Evolutionary conservation across 371 early-diverging fungal species (phyloP), one percentile per base, ranked within the genome.

Genomic region (Apophysomyces sp.): DNA sequence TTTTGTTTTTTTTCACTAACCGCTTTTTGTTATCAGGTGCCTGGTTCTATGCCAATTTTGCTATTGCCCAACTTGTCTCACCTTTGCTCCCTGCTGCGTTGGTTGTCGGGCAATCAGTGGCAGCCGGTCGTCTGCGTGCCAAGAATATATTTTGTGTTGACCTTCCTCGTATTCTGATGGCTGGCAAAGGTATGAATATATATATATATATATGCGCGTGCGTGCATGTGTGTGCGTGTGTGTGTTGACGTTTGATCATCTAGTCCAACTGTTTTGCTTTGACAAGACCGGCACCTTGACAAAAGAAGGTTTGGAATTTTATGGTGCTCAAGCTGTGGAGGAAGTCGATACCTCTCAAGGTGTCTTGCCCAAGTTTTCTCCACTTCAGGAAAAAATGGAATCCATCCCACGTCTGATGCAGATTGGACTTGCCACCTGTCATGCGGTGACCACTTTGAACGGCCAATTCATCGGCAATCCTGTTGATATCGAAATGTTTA

Each of bases 281-380:
- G 96, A 96, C 72, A 95, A 96, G 81, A 92, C 94, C 6, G 83
- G 85, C 58, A 93, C 93, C 4, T 65, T 92, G 15, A 93, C 94
- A 1, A 85, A 89, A 58, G 89, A 88, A 57, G 86, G 87, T 7
- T 74, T 95, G 29, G 90, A 92, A 61, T 85, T 92, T 58, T 75
- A 75, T 41, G 76, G 76, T 30, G 69, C 62, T 34, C 68, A 65
- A 40, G 26, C 63, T 13, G 61, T 61, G 15, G 61, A 55, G 15
- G 32, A 54, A 7, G 55, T 31, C 21, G 16, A 31, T 27, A 40
- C 11, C 56, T 58, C 16, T 12, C 52, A n/a, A 58, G 58, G 32
- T 57, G 32, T 6, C 40, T 49, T 26, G 30, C 57, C 6, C 18
- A 64, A 15, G 68, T 80, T 58, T 34, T 52, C 61, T 21, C 67